Conservation (phyloP, 768 basidiomycete genomes). For the Holtermannia corniformis region DNA sequence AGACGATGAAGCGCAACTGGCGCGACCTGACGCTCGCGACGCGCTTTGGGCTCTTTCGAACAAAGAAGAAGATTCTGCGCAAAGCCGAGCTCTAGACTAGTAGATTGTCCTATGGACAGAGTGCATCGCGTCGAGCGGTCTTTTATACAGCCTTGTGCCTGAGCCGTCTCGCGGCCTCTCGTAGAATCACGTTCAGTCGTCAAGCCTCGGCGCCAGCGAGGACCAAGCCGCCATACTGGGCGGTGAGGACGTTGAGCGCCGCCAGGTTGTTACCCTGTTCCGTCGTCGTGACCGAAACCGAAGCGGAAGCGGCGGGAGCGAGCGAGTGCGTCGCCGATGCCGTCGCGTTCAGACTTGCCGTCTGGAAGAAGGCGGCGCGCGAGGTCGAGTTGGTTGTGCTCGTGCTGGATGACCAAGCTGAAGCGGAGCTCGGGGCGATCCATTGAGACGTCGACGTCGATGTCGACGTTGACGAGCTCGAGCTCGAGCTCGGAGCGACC, state of each 20-base stretch:
- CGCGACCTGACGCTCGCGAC: conserved; percentile 35
- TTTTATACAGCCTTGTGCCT: no score
- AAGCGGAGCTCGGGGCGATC: conserved; percentile 4
- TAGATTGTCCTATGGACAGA: no score
- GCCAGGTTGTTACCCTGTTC: conserved; percentile 15
- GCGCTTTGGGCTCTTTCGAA: conserved; percentile 34
- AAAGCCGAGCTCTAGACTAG: conserved; percentile 16
- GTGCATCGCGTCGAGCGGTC: background rate
- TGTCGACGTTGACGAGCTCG: conserved; percentile 7
- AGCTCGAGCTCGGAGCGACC: conserved; percentile 3
- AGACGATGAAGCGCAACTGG: conserved; percentile 35
- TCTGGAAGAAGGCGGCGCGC: conserved; percentile 17
- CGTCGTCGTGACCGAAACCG: background rate
- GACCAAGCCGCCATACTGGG: conserved; percentile 30
- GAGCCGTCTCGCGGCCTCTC: background rate
- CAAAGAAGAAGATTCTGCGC: conserved; percentile 38
- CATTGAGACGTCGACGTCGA: conserved; percentile 1
- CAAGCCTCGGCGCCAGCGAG: conserved; percentile 20
- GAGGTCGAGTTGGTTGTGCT: conserved; percentile 9
- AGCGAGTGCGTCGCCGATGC: background rate
- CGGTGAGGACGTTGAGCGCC: conserved; percentile 24
- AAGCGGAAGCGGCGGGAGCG: conserved; percentile 2
- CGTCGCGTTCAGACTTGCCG: conserved; percentile 3
- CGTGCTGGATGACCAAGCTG: conserved; percentile 8
- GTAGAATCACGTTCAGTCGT: background rate